phyloP scores from a whole-genome alignment of 2,329 filamentous ascomycete species.

The Colletotrichum agaves region DNA sequence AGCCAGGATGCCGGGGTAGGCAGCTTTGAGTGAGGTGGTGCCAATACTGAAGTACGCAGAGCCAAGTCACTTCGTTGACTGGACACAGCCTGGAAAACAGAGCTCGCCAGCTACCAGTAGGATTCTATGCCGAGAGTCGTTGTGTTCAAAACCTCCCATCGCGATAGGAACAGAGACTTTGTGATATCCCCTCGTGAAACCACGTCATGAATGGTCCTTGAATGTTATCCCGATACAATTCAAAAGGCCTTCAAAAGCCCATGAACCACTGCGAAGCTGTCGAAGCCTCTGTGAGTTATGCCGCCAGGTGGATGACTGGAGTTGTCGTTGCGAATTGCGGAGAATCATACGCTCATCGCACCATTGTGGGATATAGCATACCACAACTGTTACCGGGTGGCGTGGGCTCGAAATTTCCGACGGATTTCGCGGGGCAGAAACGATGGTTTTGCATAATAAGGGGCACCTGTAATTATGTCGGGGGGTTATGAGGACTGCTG shows the following conservation, averaged over 20 bases:
- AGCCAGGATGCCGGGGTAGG: background rate
- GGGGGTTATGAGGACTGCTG: background rate
- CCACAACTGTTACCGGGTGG: background rate
- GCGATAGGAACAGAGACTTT: too few relatives aligned
- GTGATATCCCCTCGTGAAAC: too few relatives aligned
- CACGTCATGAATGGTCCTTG: too few relatives aligned
- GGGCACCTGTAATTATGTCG: background rate
- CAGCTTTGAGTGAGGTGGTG: background rate
- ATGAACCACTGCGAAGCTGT: too few relatives aligned
- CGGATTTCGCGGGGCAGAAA: conserved; percentile 30
- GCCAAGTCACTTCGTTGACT: too few relatives aligned
- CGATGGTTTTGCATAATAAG: conserved; percentile 37
- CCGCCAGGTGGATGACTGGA: background rate
- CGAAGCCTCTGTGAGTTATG: background rate
- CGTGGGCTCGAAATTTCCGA: conserved; percentile 21
- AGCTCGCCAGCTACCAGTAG: too few relatives aligned
- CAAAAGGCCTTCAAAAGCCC: too few relatives aligned
- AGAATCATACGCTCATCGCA: conserved; percentile 32
- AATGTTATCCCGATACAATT: too few relatives aligned
- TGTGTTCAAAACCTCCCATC: too few relatives aligned
- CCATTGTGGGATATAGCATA: conserved; percentile 16
- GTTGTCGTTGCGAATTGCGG: conserved; percentile 6
- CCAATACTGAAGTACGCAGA: background rate
- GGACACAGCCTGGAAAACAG: too few relatives aligned
- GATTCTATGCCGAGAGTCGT: too few relatives aligned